Evolutionary conservation across 1,284 basidiomycete genomes (phyloP), one percentile per base, ranked within the genome.

Genomic region (Naganishia albida): DNA sequence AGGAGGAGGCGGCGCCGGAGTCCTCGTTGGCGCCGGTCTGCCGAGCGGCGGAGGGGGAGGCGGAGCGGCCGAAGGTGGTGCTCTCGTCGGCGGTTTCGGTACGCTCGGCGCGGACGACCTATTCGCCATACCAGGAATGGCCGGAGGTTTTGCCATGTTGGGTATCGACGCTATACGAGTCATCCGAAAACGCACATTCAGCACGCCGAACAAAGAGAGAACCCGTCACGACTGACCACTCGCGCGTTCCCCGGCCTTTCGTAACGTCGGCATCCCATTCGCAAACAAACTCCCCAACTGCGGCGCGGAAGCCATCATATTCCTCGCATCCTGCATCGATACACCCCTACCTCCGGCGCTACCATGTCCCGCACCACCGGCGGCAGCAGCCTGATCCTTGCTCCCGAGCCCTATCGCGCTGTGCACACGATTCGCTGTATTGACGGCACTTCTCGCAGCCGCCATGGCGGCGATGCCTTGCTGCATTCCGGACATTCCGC

Each of bases 221-320:
- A 13, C 54, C 50, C 50, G 69, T 46, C 55, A 48, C 71, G 62
- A 73, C 83, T 70, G 72, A 88, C 88, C 83, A 68, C 81, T 73
- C 75, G 81, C 84, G 64, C 72, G 82, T 67, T 85, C 83, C 20
- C 86, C 88, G 23, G 88, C 84, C 62, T 89, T 86, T 80, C 88
- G 93, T 71, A 95, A 76, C 74, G 90, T 92, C 1, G 93, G 93
- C 82, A 95, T 88, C 1, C 93, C 92, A 25, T 90, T 91, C 44
- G 92, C 91, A 73, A 95, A 94, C 6, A 95, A 77, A 3, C 86
- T 88, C 30, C 87, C 93, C 15, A 94, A 81, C 74, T 93, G 91
- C 40, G 90, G 89, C 3, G 76, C 74, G 20, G 40, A n/a, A 38
- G 42, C 50, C 50, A 38, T 56, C 64, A 62, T 50, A 42, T 43